Conservation (phyloP, 2,329 filamentous ascomycete genomes). For the Botryotinia convoluta region DNA sequence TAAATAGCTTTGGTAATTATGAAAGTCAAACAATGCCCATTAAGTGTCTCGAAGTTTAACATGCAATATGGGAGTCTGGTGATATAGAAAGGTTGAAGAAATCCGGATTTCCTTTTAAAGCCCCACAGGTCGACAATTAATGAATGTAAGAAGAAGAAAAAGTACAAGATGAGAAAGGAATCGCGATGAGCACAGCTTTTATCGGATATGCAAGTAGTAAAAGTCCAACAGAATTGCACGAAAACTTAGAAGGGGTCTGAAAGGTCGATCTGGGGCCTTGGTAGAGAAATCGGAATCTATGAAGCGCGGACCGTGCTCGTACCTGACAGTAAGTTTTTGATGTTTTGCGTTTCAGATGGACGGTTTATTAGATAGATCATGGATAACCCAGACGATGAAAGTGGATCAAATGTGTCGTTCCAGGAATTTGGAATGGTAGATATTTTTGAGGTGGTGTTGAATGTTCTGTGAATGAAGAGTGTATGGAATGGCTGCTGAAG, state of each 20-base stretch:
- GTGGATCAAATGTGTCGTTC: neutral
- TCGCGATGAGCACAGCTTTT: neutral
- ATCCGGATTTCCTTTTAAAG: neutral
- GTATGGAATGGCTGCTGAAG: neutral
- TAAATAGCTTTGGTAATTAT: neutral
- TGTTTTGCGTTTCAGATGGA: neutral
- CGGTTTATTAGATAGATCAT: neutral
- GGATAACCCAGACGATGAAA: neutral
- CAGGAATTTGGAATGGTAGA: neutral
- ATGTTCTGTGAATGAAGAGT: neutral
- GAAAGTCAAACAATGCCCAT: neutral
- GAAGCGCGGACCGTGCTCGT: neutral
- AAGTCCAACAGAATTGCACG: neutral
- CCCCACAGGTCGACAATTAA: neutral
- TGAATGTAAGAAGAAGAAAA: slow-evolving; percentile 3
- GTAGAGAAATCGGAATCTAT: neutral
- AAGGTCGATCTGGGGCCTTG: neutral
- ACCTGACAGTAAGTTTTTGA: slow-evolving; percentile 5
- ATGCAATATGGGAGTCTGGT: neutral
- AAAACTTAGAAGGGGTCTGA: slow-evolving; percentile 1
- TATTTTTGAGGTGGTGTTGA: neutral
- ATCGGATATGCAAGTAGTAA: slow-evolving; percentile 4
- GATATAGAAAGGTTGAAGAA: neutral
- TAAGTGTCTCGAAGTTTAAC: neutral
- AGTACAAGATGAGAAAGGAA: slow-evolving; percentile 4